phyloP scores from a whole-genome alignment of 2,329 filamentous ascomycete genomes.

The Clarireedia hainanense region DNA sequence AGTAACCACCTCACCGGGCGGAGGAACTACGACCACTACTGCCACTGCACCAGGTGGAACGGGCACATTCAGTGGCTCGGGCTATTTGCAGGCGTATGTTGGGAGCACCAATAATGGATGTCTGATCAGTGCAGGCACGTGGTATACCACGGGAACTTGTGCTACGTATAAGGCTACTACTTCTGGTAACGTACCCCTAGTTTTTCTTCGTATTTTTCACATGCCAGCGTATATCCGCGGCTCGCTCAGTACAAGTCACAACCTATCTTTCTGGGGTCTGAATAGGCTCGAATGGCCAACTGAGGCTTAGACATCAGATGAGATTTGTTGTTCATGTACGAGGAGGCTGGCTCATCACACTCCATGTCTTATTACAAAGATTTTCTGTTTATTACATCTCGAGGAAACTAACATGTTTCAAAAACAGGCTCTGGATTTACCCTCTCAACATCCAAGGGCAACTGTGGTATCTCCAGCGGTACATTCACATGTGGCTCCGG shows the following conservation, averaged over 20 bases:
- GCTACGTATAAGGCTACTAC: constrained; percentile 53
- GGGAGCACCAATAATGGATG: constrained; percentile 49
- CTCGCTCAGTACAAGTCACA: not conserved
- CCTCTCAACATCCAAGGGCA: constrained; percentile 49
- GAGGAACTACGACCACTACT: constrained; percentile 46
- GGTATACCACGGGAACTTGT: constrained; percentile 61
- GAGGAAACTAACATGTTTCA: not conserved
- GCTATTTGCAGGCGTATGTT: constrained; percentile 49
- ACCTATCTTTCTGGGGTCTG: no score
- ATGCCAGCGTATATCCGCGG: not conserved
- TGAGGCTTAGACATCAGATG: no score
- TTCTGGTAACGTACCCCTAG: constrained; percentile 35
- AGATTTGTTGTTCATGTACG: no score
- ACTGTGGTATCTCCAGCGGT: constrained; percentile 47
- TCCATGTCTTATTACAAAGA: not conserved
- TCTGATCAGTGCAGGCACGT: constrained; percentile 57
- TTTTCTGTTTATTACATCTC: not conserved
- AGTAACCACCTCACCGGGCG: constrained; percentile 27
- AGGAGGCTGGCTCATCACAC: not conserved
- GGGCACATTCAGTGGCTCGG: constrained; percentile 41
- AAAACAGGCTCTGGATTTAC: constrained; percentile 32
- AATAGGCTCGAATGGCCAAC: no score
- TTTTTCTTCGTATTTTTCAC: not conserved
- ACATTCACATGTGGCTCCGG: constrained; percentile 46
- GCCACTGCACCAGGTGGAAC: constrained; percentile 25